Percentiles rank a stretch among this genome's conserved stretches.
Evolutionary conservation across 148 eudicot species (phyloP).

Genomic region (Diospyros lotus): DNA sequence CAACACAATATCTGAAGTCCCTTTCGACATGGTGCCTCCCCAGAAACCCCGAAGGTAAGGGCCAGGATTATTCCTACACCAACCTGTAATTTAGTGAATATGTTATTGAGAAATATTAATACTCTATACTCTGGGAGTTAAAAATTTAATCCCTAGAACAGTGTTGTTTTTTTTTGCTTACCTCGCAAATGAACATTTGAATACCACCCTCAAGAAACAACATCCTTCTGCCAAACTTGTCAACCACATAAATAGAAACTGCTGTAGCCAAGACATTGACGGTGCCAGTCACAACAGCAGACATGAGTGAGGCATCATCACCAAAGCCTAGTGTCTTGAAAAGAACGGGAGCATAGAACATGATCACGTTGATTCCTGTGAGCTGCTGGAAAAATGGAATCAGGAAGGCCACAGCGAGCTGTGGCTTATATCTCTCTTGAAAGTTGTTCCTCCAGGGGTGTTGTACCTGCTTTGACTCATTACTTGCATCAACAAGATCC

Average conservation of each 20-base stretch:
- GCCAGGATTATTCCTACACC: too few relatives aligned
- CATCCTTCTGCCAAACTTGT: constrained; percentile 20
- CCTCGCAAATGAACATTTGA: constrained; percentile 26
- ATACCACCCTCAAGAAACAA: constrained; percentile 27
- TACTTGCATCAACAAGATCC: constrained; percentile 30
- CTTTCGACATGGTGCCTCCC: too few relatives aligned
- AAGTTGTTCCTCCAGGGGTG: constrained; percentile 30
- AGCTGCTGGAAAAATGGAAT: constrained; percentile 34
- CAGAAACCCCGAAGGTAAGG: too few relatives aligned
- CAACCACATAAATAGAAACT: constrained; percentile 16
- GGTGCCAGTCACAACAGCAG: constrained; percentile 27
- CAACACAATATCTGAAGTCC: constrained; percentile 14
- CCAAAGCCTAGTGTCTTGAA: constrained; percentile 32
- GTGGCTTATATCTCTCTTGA: constrained; percentile 29
- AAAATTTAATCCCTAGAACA: too few relatives aligned
- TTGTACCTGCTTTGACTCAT: constrained; percentile 21
- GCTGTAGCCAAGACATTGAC: constrained; percentile 19
- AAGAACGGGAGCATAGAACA: constrained; percentile 43
- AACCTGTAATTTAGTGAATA: too few relatives aligned
- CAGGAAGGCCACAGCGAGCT: constrained; percentile 14
- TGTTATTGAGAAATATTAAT: too few relatives aligned
- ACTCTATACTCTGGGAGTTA: too few relatives aligned
- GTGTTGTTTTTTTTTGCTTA: too few relatives aligned
- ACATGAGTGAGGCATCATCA: constrained; percentile 20
- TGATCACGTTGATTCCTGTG: constrained; percentile 37